Conservation (phyloP, 2,329 filamentous ascomycete genomes). For the Pezicula neosporulosa region DNA sequence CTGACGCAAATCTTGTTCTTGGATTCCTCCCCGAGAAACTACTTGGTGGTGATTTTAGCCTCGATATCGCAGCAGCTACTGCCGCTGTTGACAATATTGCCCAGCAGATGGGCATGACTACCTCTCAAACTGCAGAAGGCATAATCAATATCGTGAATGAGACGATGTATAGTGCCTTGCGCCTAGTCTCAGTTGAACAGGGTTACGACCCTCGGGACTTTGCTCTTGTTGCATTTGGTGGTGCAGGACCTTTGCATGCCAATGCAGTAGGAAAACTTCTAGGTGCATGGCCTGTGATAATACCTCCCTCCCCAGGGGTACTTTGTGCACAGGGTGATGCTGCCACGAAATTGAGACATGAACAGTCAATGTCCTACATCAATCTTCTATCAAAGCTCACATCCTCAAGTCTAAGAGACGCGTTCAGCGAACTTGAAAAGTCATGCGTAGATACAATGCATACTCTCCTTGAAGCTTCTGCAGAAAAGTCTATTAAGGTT, state of each 20-base stretch:
- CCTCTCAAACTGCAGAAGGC: slow-evolving; percentile 40
- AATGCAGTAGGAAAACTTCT: slow-evolving; percentile 46
- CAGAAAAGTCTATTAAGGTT: slow-evolving; percentile 27
- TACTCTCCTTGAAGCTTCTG: slow-evolving; percentile 9
- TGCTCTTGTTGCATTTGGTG: slow-evolving; percentile 46
- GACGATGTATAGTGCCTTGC: slow-evolving; percentile 46
- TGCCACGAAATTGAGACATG: slow-evolving; percentile 44
- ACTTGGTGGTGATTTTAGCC: slow-evolving; percentile 40
- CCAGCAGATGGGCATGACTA: slow-evolving; percentile 40
- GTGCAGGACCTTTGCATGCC: slow-evolving; percentile 47
- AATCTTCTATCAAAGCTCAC: slow-evolving; percentile 19
- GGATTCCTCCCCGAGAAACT: slow-evolving; percentile 44
- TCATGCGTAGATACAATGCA: neutral
- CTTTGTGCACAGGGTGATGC: slow-evolving; percentile 47
- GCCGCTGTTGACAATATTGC: slow-evolving; percentile 39
- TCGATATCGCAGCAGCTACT: slow-evolving; percentile 39
- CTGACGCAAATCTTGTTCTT: slow-evolving; percentile 44
- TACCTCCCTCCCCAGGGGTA: slow-evolving; percentile 45
- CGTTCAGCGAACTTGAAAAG: neutral
- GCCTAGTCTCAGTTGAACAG: slow-evolving; percentile 47
- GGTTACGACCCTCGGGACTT: slow-evolving; percentile 48
- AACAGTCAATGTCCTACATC: slow-evolving; percentile 43
- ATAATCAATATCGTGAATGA: slow-evolving; percentile 48
- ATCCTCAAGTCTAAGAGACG: slow-evolving; percentile 27
- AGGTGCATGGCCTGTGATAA: slow-evolving; percentile 48